phyloP scores from a whole-genome alignment of 164 flowering plant genomes.

The Piper longum region DNA sequence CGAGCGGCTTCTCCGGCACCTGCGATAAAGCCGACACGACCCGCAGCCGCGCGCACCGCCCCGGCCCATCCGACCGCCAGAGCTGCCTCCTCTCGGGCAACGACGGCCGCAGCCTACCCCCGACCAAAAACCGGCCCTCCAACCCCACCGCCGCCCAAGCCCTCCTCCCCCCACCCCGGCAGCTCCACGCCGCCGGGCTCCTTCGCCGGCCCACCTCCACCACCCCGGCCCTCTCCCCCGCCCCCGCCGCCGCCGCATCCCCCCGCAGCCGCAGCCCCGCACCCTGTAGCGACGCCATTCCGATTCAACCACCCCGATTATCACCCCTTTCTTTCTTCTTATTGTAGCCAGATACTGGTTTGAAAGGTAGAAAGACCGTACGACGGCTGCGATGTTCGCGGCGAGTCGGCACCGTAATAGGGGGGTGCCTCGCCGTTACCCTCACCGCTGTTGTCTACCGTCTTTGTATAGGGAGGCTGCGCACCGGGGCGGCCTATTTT shows the following conservation, averaged over 20 bases:
- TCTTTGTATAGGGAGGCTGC: too few relatives aligned
- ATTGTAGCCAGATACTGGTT: too few relatives aligned
- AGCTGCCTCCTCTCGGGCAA: slow-evolving; percentile 35
- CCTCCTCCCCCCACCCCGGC: slow-evolving; percentile 10
- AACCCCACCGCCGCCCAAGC: neutral
- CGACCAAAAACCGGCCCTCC: slow-evolving; percentile 30
- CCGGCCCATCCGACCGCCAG: slow-evolving; percentile 65
- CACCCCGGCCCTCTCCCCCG: slow-evolving; percentile 9
- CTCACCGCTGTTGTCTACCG: too few relatives aligned
- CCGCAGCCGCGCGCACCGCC: slow-evolving; percentile 44
- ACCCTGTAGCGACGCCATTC: slow-evolving; percentile 33
- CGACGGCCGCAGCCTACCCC: slow-evolving; percentile 24
- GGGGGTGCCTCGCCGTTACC: too few relatives aligned
- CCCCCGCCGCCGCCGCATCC: slow-evolving; percentile 10
- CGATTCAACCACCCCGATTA: too few relatives aligned
- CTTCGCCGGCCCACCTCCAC: slow-evolving; percentile 7
- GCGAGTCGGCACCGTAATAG: too few relatives aligned
- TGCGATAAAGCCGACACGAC: slow-evolving; percentile 43
- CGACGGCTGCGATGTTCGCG: too few relatives aligned
- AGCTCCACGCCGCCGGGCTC: slow-evolving; percentile 9
- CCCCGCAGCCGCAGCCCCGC: slow-evolving; percentile 20
- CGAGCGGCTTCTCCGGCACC: slow-evolving; percentile 91
- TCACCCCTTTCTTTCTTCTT: too few relatives aligned
- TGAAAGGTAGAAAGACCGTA: too few relatives aligned
- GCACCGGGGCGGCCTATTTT: too few relatives aligned